These are phyloP conservation scores for Vigna reflexopilosa DNA, from an alignment of 306 rosid species.

Conservation along the genomic window DNA sequence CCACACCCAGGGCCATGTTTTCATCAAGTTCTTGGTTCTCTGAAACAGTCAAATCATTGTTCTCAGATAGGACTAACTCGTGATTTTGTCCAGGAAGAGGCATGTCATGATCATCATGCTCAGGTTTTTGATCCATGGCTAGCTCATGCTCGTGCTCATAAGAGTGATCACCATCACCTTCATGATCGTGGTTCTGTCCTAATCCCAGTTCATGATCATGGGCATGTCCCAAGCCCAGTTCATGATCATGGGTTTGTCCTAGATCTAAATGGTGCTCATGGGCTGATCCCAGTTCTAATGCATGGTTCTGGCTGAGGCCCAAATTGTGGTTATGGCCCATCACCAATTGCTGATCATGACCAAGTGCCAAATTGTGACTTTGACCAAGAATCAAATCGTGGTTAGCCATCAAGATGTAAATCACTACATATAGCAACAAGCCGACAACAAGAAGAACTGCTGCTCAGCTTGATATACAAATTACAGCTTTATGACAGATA, in stretches of 20 bases:
- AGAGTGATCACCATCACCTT: constrained; percentile 64
- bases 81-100: constrained; percentile 65
- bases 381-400: constrained; percentile 86
- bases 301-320: constrained; percentile 69
- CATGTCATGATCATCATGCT: constrained; percentile 66
- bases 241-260: constrained; percentile 69
- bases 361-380: constrained; percentile 71
- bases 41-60: constrained; percentile 67
- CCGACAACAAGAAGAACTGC: constrained; percentile 8
- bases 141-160: constrained; percentile 68
- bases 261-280: constrained; percentile 70
- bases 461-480: constrained; percentile 45
- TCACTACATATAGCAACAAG: constrained; percentile 18
- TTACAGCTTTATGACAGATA: constrained; percentile 38
- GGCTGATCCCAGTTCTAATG: constrained; percentile 67
- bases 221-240: constrained; percentile 62
- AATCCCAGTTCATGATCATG: constrained; percentile 71
- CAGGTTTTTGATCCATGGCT: constrained; percentile 78
- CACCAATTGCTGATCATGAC: constrained; percentile 79
- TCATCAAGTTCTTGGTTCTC: constrained; percentile 78
- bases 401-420: constrained; percentile 66
- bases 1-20: constrained; percentile 64
- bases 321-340: constrained; percentile 72
- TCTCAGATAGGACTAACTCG: constrained; percentile 59
- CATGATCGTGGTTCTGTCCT: constrained; percentile 66